Base-by-base conservation (phyloP, 2,329 filamentous ascomycete species). In the Fusarium denticulatum region DNA sequence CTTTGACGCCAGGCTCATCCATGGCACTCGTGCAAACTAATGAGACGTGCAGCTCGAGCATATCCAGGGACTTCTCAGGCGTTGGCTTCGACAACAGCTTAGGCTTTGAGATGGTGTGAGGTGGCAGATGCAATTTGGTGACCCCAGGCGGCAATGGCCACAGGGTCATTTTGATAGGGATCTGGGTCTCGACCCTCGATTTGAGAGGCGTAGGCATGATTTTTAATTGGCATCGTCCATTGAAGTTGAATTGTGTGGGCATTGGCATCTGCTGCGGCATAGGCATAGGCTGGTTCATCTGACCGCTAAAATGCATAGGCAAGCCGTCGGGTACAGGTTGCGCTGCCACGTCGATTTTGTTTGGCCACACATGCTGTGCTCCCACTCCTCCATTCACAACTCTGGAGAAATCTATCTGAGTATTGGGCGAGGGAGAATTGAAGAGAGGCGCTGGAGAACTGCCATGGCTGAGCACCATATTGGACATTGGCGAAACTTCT, bases 151-250 rank as follows among this genome's bases (percentile, higher is more conserved):
- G 95, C 52, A 97, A 85, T 26, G 93, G 91, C 64, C 91, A 92
- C 43, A 98, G 83, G 1, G 91, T 93, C 82, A 98, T 88, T 77
- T 92, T 92, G 75, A 98, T 94, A 14, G 93, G 94, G 76, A 98
- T 98, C 80, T 98, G 96, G 0, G 96, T 98, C 84, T 99, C 96
- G 24, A 98, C 96, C 28, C 96, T 91, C 22, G 95, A 97, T 82
- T 98, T 98, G 64, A 90, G 80, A 10, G 92, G 92, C 7, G 90
- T 93, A 10, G 91, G 90, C 71, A 91, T 87, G 47, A 94, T 89
- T 18, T 87, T 88, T 43, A 94, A 81, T 57, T 83, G 82, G 57
- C 82, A 87, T 24, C 76, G 76, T 34, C 79, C 75, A 24, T 75
- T 78, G 49, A 82, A 83, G 42, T 75, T 80, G 50, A 79, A 82